Base-by-base conservation (phyloP, 1,139 yeast genomes). In the Candida sojae region DNA sequence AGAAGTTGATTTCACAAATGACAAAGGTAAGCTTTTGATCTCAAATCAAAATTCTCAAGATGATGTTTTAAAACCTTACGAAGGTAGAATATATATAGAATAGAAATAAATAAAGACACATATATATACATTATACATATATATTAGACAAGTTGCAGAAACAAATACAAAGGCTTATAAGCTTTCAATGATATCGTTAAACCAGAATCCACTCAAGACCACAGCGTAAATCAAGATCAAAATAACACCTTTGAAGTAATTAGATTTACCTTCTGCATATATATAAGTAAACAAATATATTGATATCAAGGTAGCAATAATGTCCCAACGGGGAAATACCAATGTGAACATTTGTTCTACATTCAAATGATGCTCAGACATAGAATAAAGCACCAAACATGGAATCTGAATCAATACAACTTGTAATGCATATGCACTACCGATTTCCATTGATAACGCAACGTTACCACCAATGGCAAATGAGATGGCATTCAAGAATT, bases 351-450 rank as follows among this genome's bases (percentile, higher is more conserved):
- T 84, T 47, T 68, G 68, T n/a, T 73, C 74, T 5, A 73, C 75
- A 42, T 65, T 63, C 21, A 59, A 56, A 53, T 61, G 63, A 49
- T 70, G 64, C 59, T 59, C 66, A 63, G 70, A 75, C 33, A 88
- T 80, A 1, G 97, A 87, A 61, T 82, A 91, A 12, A 92, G 66
- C 4, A 91, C 96, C 60, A 93, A 77, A 5, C 96, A 85, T 0
- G 99, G 99, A 43, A 93, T 89, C 65, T 93, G 99, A 54, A 93
- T 77, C 48, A 93, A 73, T 55, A 96, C 95, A n/a, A 93, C 99
- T 66, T 93, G 99, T 52, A 93, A 75, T 0, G 97, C 99, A 64
- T 93, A 93, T 0, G 99, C 99, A 56, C 96, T 86, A 54, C 99
- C 99, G 65, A 93, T 93, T 65, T 93, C 99, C 97, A 93, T 89